Percentiles rank a stretch among this genome's conserved stretches.
Conservation (phyloP, 2,329 filamentous ascomycete species). For the Arthroderma sp. region DNA sequence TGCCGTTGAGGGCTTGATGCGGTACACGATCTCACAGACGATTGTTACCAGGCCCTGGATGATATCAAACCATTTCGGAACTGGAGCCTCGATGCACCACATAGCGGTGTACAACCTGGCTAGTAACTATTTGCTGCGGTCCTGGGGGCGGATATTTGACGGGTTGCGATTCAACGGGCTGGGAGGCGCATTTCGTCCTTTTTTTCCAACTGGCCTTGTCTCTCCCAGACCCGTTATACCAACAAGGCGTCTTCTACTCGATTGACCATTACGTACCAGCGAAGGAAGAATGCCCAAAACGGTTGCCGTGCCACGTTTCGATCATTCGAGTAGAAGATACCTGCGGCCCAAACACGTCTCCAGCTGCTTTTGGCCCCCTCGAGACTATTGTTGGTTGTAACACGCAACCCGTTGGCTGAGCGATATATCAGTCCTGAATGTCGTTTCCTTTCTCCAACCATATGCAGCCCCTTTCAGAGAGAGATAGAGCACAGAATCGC, state of each 20-base stretch:
- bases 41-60: too few relatives aligned
- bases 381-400: not conserved
- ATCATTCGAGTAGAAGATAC: too few relatives aligned
- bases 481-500: not conserved
- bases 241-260: not conserved
- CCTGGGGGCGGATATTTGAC: too few relatives aligned
- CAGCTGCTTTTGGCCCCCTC: not conserved
- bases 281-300: not conserved
- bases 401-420: not conserved
- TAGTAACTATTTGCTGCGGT: not conserved
- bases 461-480: not conserved
- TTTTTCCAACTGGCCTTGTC: not conserved
- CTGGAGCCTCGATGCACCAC: not conserved
- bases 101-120: not conserved
- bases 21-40: constrained; percentile 12
- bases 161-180: too few relatives aligned
- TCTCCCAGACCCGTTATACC: not conserved
- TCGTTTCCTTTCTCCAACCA: not conserved
- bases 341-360: too few relatives aligned
- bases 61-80: not conserved
- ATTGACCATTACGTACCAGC: not conserved
- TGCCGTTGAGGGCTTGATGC: constrained; percentile 25
- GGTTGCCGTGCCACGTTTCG: not conserved
- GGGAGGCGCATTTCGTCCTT: too few relatives aligned
- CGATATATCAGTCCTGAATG: not conserved